Percentiles rank a stretch among this genome's conserved stretches.
Evolutionary conservation across 345 rosid genomes (phyloP).

Genomic region (Eucalyptus pauciflora): DNA sequence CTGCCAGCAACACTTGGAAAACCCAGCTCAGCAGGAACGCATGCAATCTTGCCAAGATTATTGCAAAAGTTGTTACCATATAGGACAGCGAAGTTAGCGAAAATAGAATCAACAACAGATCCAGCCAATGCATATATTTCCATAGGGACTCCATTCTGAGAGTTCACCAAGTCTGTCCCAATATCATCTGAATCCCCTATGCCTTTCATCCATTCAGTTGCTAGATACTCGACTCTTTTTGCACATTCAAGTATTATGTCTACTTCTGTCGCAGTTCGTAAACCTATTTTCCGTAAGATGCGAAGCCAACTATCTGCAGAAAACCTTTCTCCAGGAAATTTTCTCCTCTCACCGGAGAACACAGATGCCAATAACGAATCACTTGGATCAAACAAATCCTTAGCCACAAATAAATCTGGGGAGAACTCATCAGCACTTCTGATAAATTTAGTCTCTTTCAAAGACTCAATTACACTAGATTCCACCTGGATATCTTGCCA

Average conservation of each 20-base stretch:
- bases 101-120: slow-evolving; percentile 73
- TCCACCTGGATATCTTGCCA: slow-evolving; percentile 73
- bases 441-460: slow-evolving; percentile 74
- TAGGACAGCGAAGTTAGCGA: slow-evolving; percentile 72
- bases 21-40: slow-evolving; percentile 82
- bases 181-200: slow-evolving; percentile 42
- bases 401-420: slow-evolving; percentile 48
- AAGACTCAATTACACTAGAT: slow-evolving; percentile 61
- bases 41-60: slow-evolving; percentile 65
- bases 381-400: slow-evolving; percentile 80
- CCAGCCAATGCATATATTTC: slow-evolving; percentile 76
- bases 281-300: slow-evolving; percentile 72
- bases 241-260: slow-evolving; percentile 91
- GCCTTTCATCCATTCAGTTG: slow-evolving; percentile 38
- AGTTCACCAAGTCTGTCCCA: slow-evolving; percentile 25
- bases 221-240: slow-evolving; percentile 63
- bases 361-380: slow-evolving; percentile 75
- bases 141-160: slow-evolving; percentile 44
- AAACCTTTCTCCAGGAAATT: slow-evolving; percentile 95
- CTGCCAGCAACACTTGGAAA: slow-evolving; percentile 57
- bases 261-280: slow-evolving; percentile 59
- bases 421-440: slow-evolving; percentile 71
- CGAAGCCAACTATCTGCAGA: slow-evolving; percentile 73
- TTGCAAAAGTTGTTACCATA: slow-evolving; percentile 75
- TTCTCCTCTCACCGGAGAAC: slow-evolving; percentile 73